These are phyloP conservation scores for Trypanosoma boissoni DNA, from an alignment of 208 protist genomes.

Conservation along the genomic window DNA sequence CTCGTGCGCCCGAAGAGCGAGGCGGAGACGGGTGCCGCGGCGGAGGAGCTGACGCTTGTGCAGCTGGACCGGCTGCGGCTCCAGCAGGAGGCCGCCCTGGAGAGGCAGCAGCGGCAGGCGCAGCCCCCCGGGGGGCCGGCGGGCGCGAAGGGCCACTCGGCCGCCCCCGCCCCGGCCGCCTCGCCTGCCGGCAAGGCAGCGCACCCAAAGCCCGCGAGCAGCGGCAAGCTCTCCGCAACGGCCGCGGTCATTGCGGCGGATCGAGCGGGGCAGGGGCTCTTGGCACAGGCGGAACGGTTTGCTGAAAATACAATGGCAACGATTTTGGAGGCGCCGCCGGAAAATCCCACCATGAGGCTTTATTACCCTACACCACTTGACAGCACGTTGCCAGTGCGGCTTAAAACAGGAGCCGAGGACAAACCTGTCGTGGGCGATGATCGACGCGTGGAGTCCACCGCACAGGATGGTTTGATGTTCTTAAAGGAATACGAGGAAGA, in stretches of 20 bases:
- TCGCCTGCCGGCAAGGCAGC: background rate
- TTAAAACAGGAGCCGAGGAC: background rate
- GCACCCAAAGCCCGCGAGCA: background rate
- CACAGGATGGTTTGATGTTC: conserved; percentile 52
- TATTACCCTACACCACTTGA: conserved; percentile 39
- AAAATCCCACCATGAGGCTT: conserved; percentile 14
- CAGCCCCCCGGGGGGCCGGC: background rate
- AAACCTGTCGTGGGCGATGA: conserved; percentile 20
- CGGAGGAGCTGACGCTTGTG: conserved; percentile 44
- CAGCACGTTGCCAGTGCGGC: conserved; percentile 12
- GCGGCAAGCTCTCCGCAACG: background rate
- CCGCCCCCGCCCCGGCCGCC: conserved; percentile 1
- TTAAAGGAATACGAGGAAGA: conserved; percentile 57
- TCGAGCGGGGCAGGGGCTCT: conserved; percentile 12
- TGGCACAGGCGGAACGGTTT: conserved; percentile 35
- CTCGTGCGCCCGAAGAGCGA: conserved; percentile 36
- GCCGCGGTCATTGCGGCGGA: background rate
- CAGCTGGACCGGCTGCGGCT: conserved; percentile 58
- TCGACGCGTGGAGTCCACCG: conserved; percentile 16
- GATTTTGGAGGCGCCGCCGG: conserved; percentile 25
- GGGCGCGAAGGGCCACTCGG: background rate
- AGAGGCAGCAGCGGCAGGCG: conserved; percentile 12
- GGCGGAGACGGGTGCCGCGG: conserved; percentile 13
- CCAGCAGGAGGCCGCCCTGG: conserved; percentile 31
- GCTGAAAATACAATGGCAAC: conserved; percentile 53